These are phyloP conservation scores for Syncephalis fuscata DNA, from an alignment of 371 early-diverging fungal genomes.

Conservation along the genomic window DNA sequence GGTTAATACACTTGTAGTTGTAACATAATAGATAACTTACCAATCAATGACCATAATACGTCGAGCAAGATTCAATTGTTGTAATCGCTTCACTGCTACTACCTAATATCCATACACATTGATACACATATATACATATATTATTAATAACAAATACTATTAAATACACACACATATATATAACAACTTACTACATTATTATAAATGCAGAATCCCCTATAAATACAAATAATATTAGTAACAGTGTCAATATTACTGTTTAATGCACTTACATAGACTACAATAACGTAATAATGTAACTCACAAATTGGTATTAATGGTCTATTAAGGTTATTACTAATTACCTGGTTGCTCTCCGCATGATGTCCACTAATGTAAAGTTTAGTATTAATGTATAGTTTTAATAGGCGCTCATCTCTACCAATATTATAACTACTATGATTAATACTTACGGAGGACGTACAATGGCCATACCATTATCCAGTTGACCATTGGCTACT, in stretches of 20 bases:
- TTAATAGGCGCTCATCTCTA: conserved; percentile 1
- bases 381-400: conserved; percentile 11
- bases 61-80: conserved; percentile 18
- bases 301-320: too few species aligned
- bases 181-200: conserved; percentile 51
- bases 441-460: conserved; percentile 39
- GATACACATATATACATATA: background rate
- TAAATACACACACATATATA: too few species aligned
- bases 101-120: conserved; percentile 10
- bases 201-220: conserved; percentile 74
- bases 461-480: conserved; percentile 71
- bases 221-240: conserved; percentile 3
- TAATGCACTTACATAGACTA: too few species aligned
- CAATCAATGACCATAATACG: conserved; percentile 78
- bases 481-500: conserved; percentile 37
- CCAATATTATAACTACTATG: conserved; percentile 1
- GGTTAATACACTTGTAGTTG: background rate
- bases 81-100: conserved; percentile 51
- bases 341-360: conserved; percentile 46
- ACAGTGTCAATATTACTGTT: too few species aligned
- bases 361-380: conserved; percentile 51
- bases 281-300: too few species aligned
- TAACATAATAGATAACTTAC: conserved; percentile 19
- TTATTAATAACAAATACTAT: background rate
- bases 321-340: conserved; percentile 1